A percentile compares a stretch with the other conserved stretches of the same genome.
phyloP scores from a whole-genome alignment of 306 rosid genomes.

The Cucurbita maxima region DNA sequence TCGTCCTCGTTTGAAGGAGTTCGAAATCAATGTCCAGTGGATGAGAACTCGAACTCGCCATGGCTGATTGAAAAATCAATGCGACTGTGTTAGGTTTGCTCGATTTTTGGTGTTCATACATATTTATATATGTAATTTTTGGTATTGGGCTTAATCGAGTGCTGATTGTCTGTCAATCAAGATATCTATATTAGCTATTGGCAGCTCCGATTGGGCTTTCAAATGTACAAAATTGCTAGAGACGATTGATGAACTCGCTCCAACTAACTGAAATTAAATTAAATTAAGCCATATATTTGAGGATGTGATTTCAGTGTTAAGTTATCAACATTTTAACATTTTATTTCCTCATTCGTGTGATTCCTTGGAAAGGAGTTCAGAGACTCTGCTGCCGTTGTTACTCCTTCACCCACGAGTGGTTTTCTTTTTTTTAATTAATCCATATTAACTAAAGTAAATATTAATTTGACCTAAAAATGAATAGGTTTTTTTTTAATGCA shows the following conservation, averaged over 20 bases:
- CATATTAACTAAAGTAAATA: too few species aligned
- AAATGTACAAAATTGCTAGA: not conserved
- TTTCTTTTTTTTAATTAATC: too few species aligned
- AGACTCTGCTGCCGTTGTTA: too few species aligned
- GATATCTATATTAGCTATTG: not conserved
- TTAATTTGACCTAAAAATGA: too few species aligned
- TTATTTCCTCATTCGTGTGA: not conserved
- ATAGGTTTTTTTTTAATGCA: too few species aligned
- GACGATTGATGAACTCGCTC: not conserved
- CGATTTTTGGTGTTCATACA: not conserved
- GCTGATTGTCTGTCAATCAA: not conserved
- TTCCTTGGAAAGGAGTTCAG: not conserved
- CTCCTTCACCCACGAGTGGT: too few species aligned
- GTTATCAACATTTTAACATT: not conserved
- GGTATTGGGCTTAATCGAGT: not conserved
- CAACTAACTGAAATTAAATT: not conserved
- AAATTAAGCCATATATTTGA: not conserved
- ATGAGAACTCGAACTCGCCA: not conserved
- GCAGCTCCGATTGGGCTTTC: not conserved
- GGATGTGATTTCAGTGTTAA: not conserved
- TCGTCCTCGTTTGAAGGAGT: not conserved
- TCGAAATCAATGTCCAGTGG: not conserved
- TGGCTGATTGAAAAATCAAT: not conserved
- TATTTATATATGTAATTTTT: not conserved
- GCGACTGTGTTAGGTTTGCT: not conserved